phyloP scores from a whole-genome alignment of 1,139 yeast genomes.

The Suhomyces kunorum region DNA sequence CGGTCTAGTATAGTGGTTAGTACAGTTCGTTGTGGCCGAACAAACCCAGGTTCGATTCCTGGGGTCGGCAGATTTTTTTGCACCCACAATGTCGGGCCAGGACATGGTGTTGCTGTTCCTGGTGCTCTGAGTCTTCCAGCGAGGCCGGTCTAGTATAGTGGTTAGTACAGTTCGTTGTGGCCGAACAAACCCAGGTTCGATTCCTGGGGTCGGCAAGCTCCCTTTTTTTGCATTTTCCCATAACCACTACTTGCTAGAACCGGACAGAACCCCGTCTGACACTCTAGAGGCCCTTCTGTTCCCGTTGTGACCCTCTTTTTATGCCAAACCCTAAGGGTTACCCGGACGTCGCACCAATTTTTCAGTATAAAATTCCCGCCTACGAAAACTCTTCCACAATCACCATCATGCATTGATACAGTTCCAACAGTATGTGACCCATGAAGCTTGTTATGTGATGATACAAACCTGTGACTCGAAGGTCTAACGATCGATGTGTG shows the following conservation, averaged over 20 bases:
- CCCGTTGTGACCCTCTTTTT: background rate
- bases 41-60: constrained; percentile 50
- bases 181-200: constrained; percentile 50
- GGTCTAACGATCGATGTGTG: constrained; percentile 59
- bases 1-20: constrained; percentile 49
- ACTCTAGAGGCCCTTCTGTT: too few relatives aligned
- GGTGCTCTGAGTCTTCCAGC: constrained; percentile 26
- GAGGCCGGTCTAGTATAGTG: constrained; percentile 49
- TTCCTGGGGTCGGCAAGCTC: constrained; percentile 47
- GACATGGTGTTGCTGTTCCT: constrained; percentile 19
- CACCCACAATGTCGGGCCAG: background rate
- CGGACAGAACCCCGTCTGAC: background rate
- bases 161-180: constrained; percentile 50
- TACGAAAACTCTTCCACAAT: too few relatives aligned
- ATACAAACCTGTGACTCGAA: constrained; percentile 55
- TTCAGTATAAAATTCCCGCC: constrained; percentile 8
- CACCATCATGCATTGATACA: background rate
- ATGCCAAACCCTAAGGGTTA: constrained; percentile 4
- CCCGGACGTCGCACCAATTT: constrained; percentile 8
- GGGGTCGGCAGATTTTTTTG: constrained; percentile 38
- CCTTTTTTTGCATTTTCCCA: constrained; percentile 13
- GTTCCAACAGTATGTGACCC: constrained; percentile 8
- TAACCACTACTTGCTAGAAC: too few relatives aligned
- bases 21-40: constrained; percentile 50
- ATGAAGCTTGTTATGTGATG: constrained; percentile 37